Base-by-base conservation (phyloP, 371 early-diverging fungal genomes). In the Circinella minor region DNA sequence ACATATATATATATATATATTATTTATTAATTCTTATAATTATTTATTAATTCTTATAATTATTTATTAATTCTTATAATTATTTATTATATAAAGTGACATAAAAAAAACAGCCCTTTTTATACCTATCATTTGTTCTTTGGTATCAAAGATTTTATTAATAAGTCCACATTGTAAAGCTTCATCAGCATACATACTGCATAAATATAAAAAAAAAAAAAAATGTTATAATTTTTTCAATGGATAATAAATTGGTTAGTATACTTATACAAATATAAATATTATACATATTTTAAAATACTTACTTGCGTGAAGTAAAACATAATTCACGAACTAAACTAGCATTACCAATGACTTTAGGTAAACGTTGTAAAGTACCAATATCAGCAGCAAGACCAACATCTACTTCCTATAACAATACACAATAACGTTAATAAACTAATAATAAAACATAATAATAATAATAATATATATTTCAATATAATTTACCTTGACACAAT, bases 341-440 rank as follows among this genome's bases (percentile, higher is more conserved):
- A 66, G 90, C 83, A 80, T 95, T 97, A 36, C 96, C 97, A 67
- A 96, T 93, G 8, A 97, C 88, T 80, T 96, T 97, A 39, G 96
- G 97, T 34, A 98, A 83, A 34, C 99, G 89, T 80, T 98, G 98
- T 59, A 98, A 85, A 37, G 97, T 93, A 55, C 97, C 94, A 18
- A 94, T 85, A 75, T 94, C 94, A 4, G 96, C 96, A 20, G 95
- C 95, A 74, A 98, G 73, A 27, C 96, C 96, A 71, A 97, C 83
- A 74, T 96, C 96, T 5, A 96, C 94, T 82, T 96, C 95, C 86
- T 65, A 54, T 36, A 15, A 27, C 2, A 27, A 27, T 27, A 27
- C 2, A 2, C 27, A 27, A 27, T 27, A 27, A 27, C 27, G 27
- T 27, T 27, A 27, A 27, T 27, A 1, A 2, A 27, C 27, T 27